Evolutionary conservation across 2,329 filamentous ascomycete genomes (phyloP).

Genomic region (Cryoendolithus antarcticus): DNA sequence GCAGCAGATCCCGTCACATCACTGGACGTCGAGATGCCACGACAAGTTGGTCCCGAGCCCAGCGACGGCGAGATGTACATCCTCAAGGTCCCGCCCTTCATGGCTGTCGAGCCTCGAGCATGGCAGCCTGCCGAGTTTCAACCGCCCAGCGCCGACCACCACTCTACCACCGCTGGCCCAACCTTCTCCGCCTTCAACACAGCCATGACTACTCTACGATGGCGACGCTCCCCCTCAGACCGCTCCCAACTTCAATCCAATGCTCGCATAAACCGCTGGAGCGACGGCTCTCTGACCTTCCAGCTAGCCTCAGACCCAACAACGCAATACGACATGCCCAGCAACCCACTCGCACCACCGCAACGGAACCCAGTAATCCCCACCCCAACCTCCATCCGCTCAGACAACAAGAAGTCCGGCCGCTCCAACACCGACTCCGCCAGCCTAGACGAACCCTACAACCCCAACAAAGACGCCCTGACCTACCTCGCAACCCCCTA

Average conservation of each 20-base stretch:
- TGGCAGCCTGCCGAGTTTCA: conserved; percentile 57
- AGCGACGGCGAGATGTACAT: conserved; percentile 61
- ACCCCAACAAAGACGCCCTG: conserved; percentile 57
- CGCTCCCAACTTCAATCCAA: conserved; percentile 61
- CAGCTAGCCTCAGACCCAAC: conserved; percentile 55
- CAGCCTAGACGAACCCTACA: conserved; percentile 40
- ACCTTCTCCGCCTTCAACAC: conserved; percentile 50
- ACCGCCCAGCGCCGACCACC: conserved; percentile 47
- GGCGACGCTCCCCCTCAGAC: conserved; percentile 53
- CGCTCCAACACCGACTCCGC: conserved; percentile 6
- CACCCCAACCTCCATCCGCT: conserved; percentile 30
- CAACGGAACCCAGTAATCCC: conserved; percentile 37
- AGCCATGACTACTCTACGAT: conserved; percentile 56
- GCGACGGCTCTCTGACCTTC: conserved; percentile 64
- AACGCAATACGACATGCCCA: conserved; percentile 62
- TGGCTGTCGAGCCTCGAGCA: conserved; percentile 55
- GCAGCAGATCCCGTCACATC: conserved; percentile 40
- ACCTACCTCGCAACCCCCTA: conserved; percentile 66
- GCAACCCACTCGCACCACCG: conserved; percentile 55
- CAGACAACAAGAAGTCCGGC: conserved; percentile 20
- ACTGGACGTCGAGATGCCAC: conserved; percentile 51
- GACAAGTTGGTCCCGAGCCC: conserved; percentile 59
- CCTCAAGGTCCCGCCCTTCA: conserved; percentile 59
- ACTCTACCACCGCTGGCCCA: conserved; percentile 33
- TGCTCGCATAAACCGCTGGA: conserved; percentile 63